phyloP scores from a whole-genome alignment of 805 yeast genomes.

The Teunomyces aglyptinius region DNA sequence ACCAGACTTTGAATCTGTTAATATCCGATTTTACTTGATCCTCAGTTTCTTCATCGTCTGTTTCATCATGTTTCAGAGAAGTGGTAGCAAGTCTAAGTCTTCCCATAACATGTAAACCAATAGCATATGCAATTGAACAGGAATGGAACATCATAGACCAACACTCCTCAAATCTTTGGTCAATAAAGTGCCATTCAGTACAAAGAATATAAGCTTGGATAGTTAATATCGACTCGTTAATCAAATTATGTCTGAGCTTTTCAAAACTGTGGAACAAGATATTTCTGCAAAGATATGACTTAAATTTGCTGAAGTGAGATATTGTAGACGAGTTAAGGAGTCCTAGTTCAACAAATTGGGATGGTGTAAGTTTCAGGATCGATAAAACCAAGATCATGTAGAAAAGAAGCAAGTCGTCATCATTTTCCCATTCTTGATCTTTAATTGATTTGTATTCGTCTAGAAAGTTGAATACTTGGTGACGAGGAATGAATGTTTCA shows the following conservation, averaged over 20 bases:
- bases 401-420: slow-evolving; percentile 47
- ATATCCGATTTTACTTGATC: slow-evolving; percentile 35
- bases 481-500: slow-evolving; percentile 37
- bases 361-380: slow-evolving; percentile 36
- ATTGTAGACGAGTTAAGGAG: slow-evolving; percentile 16
- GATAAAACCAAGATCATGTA: slow-evolving; percentile 44
- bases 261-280: slow-evolving; percentile 41
- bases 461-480: slow-evolving; percentile 35
- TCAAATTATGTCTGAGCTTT: slow-evolving; percentile 45
- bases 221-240: slow-evolving; percentile 47
- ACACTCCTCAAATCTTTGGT: slow-evolving; percentile 49
- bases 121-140: slow-evolving; percentile 49
- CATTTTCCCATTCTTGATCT: slow-evolving; percentile 44
- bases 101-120: slow-evolving; percentile 50
- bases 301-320: slow-evolving; percentile 19
- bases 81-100: slow-evolving; percentile 16
- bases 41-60: slow-evolving; percentile 25
- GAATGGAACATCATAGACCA: slow-evolving; percentile 52
- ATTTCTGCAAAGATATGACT: slow-evolving; percentile 16
- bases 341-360: slow-evolving; percentile 19
- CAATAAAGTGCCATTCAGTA: slow-evolving; percentile 49
- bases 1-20: slow-evolving; percentile 47
- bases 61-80: background rate
- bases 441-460: slow-evolving; percentile 29
- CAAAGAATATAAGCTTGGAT: slow-evolving; percentile 50